Evolutionary conservation across 306 rosid species (phyloP), one percentile per base, ranked within the genome.

Genomic region (Neltuma alba): DNA sequence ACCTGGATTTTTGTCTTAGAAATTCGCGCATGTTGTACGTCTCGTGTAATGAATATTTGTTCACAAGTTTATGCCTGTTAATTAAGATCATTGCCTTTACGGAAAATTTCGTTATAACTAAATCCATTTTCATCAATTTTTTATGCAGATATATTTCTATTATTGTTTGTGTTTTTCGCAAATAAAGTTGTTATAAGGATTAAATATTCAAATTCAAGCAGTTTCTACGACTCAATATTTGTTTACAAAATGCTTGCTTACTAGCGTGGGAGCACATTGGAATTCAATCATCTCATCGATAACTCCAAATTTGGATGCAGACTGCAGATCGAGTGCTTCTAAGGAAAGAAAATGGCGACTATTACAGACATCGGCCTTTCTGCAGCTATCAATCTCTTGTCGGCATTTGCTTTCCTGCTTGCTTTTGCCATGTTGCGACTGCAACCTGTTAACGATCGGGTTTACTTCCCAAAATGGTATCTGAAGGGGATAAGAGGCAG

Each of bases 401-500:
- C 95, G 20, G 92, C 95, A 16, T 18, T 91, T 38, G 83, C 86
- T 0, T 94, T 92, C 80, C 86, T 92, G 28, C 69, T 87, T 70
- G 97, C 97, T 2, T 94, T 91, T 78, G 99, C 89, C 2, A 48
- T 94, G 31, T 72, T 92, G 69, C 88, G 98, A 65, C 87, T 94
- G 61, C 98, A 94, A 71, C 97, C 98, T 0, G 69, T 92, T 42
- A 94, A 94, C 47, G 98, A 92, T 55, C 80, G 97, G 68, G 95
- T 94, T 48, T 94, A 92, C 85, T 94, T 94, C 50, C 94, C 98
- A 27, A 94, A 94, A 88, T 94, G 98, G 98, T 94, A 94, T 70
- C 89, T 89, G 54, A 94, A 91, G 80, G 98, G 97, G 68, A 80
- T 91, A 81, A 89, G 98, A 86, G 86, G 89, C 65, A 94, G 93